These are phyloP conservation scores for Podospora pseudocomata DNA, from an alignment of 495 filamentous ascomycete genomes.

Conservation along the genomic window DNA sequence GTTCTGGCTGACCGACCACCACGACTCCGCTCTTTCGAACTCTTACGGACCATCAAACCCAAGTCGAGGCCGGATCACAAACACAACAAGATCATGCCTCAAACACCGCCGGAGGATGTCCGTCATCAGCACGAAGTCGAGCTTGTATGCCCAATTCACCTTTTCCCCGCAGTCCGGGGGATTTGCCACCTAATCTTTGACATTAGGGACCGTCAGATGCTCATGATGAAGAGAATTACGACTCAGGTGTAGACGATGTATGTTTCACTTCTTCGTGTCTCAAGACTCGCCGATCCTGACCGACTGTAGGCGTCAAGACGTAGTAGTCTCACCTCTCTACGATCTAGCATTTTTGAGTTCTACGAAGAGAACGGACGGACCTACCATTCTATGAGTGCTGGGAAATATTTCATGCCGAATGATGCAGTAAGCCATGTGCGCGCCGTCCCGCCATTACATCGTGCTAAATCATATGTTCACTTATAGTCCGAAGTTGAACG, in stretches of 20 bases:
- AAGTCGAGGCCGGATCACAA: not conserved
- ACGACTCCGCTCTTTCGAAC: not conserved
- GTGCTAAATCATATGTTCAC: not conserved
- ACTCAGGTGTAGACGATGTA: not conserved
- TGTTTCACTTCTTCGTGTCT: too few relatives aligned
- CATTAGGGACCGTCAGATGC: not conserved
- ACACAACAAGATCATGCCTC: not conserved
- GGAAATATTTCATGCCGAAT: constrained; percentile 11
- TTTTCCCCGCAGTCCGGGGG: not conserved
- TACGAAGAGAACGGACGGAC: constrained; percentile 40
- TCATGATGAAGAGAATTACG: not conserved
- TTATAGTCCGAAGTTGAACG: not conserved
- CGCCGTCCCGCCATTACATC: not conserved
- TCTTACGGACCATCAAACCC: not conserved
- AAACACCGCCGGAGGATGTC: not conserved
- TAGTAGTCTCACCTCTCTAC: constrained; percentile 24
- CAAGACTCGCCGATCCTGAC: too few relatives aligned
- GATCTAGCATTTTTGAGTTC: constrained; percentile 35
- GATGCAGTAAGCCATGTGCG: not conserved
- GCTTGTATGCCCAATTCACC: not conserved
- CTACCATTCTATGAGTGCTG: constrained; percentile 44
- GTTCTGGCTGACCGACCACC: not conserved
- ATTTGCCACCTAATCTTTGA: not conserved
- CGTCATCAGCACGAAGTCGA: not conserved
- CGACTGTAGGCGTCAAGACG: not conserved